A percentile compares a stretch with the other conserved stretches of the same genome.
Conservation (phyloP, 768 basidiomycete genomes). For the Agaricus blazei region DNA sequence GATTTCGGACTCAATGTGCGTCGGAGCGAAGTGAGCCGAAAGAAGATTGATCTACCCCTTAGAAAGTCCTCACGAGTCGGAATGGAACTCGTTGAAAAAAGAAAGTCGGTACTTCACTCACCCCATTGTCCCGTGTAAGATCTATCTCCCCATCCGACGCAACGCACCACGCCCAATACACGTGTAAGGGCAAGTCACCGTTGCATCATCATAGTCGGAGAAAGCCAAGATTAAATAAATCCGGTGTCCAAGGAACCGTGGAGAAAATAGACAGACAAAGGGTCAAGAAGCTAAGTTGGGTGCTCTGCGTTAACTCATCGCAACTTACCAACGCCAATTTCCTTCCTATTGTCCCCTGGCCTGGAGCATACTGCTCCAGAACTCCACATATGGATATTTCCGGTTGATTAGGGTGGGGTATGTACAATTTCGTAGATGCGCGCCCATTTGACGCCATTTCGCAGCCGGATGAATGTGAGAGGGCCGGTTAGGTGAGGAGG, state of each 20-base stretch:
- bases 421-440: constrained; percentile 43
- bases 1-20: background rate
- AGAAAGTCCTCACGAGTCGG: background rate
- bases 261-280: background rate
- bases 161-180: background rate
- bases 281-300: background rate
- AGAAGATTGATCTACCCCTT: background rate
- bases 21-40: background rate
- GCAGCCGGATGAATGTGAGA: background rate
- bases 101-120: constrained; percentile 29
- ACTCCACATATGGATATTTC: constrained; percentile 48
- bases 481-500: background rate
- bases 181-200: background rate
- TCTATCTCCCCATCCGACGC: constrained; percentile 32
- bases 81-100: background rate
- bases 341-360: constrained; percentile 46
- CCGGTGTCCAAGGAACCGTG: no score
- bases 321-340: constrained; percentile 60
- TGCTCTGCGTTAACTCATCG: background rate
- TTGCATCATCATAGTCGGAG: background rate
- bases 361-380: constrained; percentile 54
- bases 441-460: constrained; percentile 17
- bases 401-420: constrained; percentile 45
- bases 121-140: constrained; percentile 80
- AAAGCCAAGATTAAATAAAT: background rate